Percentiles rank a stretch among this genome's conserved stretches.
Conservation (phyloP, 2,329 filamentous ascomycete species). For the Colletotrichum ledebouriae region DNA sequence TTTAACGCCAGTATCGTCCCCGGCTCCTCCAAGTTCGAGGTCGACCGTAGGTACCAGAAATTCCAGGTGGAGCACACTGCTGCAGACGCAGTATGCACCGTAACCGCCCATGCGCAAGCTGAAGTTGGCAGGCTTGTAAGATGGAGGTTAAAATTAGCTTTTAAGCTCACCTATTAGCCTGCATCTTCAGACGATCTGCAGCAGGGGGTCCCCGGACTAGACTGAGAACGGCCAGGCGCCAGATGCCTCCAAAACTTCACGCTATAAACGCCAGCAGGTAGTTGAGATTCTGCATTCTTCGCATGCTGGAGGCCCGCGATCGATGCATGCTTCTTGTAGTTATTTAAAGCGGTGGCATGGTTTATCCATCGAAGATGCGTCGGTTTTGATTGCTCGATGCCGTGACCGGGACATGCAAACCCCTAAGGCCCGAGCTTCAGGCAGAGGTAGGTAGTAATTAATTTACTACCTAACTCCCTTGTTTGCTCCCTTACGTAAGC, state of each 20-base stretch:
- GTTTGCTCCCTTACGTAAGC: background rate
- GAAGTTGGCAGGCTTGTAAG: background rate
- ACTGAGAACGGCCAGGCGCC: background rate
- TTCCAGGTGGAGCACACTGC: background rate
- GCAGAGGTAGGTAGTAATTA: background rate
- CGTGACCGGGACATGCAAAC: background rate
- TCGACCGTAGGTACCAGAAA: too few relatives aligned
- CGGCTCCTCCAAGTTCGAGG: too few relatives aligned
- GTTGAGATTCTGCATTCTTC: background rate
- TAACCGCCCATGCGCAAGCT: background rate
- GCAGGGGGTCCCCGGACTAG: background rate
- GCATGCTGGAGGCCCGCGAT: background rate
- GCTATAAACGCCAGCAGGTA: background rate
- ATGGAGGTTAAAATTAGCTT: background rate
- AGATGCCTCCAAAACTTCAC: background rate
- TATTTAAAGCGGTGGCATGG: conserved; percentile 1
- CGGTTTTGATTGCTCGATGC: background rate
- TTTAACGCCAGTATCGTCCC: too few relatives aligned
- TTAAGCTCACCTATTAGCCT: background rate
- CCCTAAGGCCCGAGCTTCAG: background rate
- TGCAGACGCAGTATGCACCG: conserved; percentile 1
- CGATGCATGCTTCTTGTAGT: background rate
- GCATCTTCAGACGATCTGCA: background rate
- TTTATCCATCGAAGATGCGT: background rate
- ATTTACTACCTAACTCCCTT: background rate